phyloP scores from a whole-genome alignment of 805 yeast species.

The Komagataella pseudopastoris region DNA sequence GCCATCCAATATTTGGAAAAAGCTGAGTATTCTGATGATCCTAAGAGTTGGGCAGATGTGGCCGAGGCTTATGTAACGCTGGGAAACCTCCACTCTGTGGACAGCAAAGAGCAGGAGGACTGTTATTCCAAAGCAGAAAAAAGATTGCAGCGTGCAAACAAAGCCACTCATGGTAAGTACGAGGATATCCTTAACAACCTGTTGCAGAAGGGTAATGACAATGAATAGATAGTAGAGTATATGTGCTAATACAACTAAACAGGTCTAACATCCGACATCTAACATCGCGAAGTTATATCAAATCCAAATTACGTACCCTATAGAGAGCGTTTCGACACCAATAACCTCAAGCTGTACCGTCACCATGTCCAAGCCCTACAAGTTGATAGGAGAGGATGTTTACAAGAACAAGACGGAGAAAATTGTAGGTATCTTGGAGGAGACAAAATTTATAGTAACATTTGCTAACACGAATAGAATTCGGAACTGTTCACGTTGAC shows the following conservation, averaged over 20 bases:
- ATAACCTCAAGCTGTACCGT: not conserved
- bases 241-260: not conserved
- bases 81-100: slow-evolving; percentile 61
- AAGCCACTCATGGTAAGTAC: slow-evolving; percentile 67
- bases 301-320: not conserved
- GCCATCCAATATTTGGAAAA: slow-evolving; percentile 46
- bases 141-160: slow-evolving; percentile 57
- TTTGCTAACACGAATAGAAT: slow-evolving; percentile 29
- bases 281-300: not conserved
- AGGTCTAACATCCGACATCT: not conserved
- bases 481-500: slow-evolving; percentile 91
- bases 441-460: not conserved
- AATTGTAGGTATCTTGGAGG: slow-evolving; percentile 35
- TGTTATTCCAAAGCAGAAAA: slow-evolving; percentile 59
- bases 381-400: slow-evolving; percentile 66
- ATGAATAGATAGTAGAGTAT: not conserved
- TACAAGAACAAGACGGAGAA: slow-evolving; percentile 87
- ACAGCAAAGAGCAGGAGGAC: slow-evolving; percentile 52
- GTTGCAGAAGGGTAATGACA: slow-evolving; percentile 4
- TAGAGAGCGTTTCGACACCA: not conserved
- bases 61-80: slow-evolving; percentile 79
- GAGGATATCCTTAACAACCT: slow-evolving; percentile 49
- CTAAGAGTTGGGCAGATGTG: slow-evolving; percentile 67
- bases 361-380: slow-evolving; percentile 22
- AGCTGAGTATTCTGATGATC: slow-evolving; percentile 61